These are phyloP conservation scores for Gossypium turneri DNA, from an alignment of 345 rosid species.

Conservation along the genomic window DNA sequence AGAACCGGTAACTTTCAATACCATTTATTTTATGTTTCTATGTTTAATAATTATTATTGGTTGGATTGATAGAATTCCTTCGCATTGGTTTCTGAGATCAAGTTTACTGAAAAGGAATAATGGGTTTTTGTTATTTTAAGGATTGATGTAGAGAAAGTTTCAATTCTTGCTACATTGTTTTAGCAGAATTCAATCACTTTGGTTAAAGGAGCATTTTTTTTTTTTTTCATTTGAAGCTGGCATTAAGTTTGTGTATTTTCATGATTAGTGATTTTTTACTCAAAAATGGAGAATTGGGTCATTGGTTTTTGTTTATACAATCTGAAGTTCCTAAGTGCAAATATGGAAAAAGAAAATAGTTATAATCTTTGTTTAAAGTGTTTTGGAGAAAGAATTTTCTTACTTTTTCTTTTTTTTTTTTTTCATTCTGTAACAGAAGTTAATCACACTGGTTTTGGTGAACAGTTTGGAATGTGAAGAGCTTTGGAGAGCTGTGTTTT, in stretches of 20 bases:
- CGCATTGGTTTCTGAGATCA: slow-evolving; percentile 9
- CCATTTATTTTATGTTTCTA: not conserved
- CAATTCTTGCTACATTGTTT: not conserved
- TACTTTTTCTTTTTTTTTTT: not conserved
- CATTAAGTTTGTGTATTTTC: not conserved
- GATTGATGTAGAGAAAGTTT: not conserved
- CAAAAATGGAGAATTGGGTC: not conserved
- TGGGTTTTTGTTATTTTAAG: slow-evolving; percentile 2
- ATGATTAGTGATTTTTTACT: not conserved
- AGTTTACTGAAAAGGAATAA: not conserved
- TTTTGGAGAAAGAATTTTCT: not conserved
- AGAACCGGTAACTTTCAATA: slow-evolving; percentile 9
- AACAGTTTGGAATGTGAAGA: not conserved
- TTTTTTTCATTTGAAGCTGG: not conserved
- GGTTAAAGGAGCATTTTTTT: not conserved
- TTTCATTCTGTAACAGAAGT: slow-evolving; percentile 5
- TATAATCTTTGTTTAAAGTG: not conserved
- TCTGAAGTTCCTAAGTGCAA: not conserved
- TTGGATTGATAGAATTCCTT: not conserved
- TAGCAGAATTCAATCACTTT: not conserved
- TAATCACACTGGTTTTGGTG: not conserved
- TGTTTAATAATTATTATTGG: not conserved
- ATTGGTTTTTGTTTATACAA: not conserved
- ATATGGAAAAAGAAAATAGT: not conserved
- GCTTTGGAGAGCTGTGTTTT: slow-evolving; percentile 11